Conservation (phyloP, 805 yeast genomes). For the Candida cerambycidarum region DNA sequence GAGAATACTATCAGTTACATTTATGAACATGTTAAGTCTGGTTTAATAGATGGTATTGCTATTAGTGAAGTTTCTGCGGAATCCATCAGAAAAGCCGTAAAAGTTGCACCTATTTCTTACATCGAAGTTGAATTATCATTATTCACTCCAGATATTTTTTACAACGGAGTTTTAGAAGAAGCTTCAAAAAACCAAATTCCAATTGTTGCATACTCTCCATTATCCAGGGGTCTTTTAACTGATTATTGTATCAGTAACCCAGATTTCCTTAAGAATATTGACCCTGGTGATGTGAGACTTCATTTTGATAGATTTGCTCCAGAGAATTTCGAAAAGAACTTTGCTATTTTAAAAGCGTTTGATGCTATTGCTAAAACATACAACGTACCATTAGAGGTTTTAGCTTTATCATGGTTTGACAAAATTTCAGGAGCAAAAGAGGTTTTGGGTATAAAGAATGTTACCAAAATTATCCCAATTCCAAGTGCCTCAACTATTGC, state of each 20-base stretch:
- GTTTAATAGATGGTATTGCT: conserved; percentile 68
- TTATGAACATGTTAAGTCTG: conserved; percentile 58
- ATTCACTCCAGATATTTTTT: conserved; percentile 58
- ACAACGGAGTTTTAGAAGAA: conserved; percentile 62
- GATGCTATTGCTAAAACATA: conserved; percentile 5
- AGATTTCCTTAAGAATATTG: conserved; percentile 15
- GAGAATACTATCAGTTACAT: conserved; percentile 60
- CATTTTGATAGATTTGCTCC: conserved; percentile 47
- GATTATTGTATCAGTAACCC: conserved; percentile 49
- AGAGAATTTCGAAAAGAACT: conserved; percentile 58
- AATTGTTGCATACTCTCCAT: conserved; percentile 79
- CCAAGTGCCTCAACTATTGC: conserved; percentile 69
- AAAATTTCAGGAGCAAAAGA: conserved; percentile 67
- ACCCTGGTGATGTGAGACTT: conserved; percentile 9
- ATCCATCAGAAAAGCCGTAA: conserved; percentile 59
- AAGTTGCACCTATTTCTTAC: conserved; percentile 57
- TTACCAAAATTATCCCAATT: conserved; percentile 68
- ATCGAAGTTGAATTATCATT: conserved; percentile 82
- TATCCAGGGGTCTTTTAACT: conserved; percentile 76
- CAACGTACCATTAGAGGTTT: conserved; percentile 2
- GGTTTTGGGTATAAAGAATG: conserved; percentile 39
- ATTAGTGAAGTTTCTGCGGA: conserved; percentile 70
- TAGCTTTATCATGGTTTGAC: conserved; percentile 40
- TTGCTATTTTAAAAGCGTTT: conserved; percentile 47
- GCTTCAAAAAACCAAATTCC: conserved; percentile 62